Evolutionary conservation across 2,329 filamentous ascomycete species (phyloP).

Genomic region (Aspergillus viridinutans): DNA sequence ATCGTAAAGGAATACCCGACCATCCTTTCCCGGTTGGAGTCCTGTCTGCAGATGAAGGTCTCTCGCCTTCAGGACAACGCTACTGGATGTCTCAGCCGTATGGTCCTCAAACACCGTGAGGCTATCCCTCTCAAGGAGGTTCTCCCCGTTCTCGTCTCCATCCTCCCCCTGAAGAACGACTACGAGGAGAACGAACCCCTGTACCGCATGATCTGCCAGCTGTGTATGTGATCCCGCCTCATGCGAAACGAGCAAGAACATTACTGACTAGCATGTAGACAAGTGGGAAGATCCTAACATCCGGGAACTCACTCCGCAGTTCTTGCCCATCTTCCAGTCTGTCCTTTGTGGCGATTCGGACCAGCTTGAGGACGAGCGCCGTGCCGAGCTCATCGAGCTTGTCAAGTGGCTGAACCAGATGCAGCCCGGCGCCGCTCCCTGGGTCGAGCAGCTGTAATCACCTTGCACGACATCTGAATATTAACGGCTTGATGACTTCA

Average conservation of each 20-base stretch:
- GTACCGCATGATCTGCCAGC: conserved; percentile 81
- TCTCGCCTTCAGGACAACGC: conserved; percentile 89
- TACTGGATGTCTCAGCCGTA: conserved; percentile 81
- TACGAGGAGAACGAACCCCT: conserved; percentile 95
- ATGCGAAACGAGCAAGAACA: not conserved
- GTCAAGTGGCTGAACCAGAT: conserved; percentile 47
- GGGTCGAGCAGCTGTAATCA: conserved; percentile 35
- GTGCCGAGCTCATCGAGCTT: conserved; percentile 44
- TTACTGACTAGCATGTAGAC: conserved; percentile 27
- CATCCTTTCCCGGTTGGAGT: conserved; percentile 82
- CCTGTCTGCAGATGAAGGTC: conserved; percentile 71
- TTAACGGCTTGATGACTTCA: conserved; percentile 16
- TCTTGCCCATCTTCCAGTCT: conserved; percentile 46
- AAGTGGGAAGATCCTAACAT: conserved; percentile 46
- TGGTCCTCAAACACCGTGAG: conserved; percentile 87
- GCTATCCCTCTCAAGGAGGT: conserved; percentile 75
- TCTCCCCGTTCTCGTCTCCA: conserved; percentile 70
- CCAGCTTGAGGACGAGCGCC: conserved; percentile 47
- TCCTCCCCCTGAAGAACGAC: conserved; percentile 86
- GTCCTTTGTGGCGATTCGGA: conserved; percentile 44
- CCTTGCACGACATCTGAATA: conserved; percentile 1
- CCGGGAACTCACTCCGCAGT: conserved; percentile 42
- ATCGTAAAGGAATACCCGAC: conserved; percentile 70
- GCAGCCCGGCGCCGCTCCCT: conserved; percentile 38
- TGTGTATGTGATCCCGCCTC: conserved; percentile 59